These are phyloP conservation scores for Nicotiana attenuata DNA, from an alignment of 257 asterid species.

Conservation along the genomic window DNA sequence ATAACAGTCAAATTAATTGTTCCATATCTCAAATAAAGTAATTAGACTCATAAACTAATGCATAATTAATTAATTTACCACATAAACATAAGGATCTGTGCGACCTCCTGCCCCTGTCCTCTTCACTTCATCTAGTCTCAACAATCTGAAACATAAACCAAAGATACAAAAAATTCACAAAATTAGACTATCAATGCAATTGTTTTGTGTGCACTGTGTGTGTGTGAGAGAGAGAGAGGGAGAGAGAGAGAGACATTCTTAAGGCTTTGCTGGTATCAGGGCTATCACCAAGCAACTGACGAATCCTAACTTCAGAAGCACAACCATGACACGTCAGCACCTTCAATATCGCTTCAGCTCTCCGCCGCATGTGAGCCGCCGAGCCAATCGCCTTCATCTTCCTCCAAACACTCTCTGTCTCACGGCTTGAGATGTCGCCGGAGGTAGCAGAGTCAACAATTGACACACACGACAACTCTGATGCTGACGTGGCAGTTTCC, in stretches of 20 bases:
- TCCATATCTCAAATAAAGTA: neutral
- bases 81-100: conserved; percentile 70
- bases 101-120: conserved; percentile 93
- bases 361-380: conserved; percentile 53
- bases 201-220: neutral
- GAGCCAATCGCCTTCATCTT: conserved; percentile 38
- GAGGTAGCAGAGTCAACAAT: conserved; percentile 25
- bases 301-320: conserved; percentile 83
- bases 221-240: neutral
- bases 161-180: conserved; percentile 8
- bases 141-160: conserved; percentile 45
- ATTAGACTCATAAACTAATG: neutral
- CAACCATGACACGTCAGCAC: conserved; percentile 55
- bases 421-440: conserved; percentile 27
- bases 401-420: neutral
- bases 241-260: conserved; percentile 36
- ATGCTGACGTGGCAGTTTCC: conserved; percentile 28
- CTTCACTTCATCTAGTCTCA: conserved; percentile 64
- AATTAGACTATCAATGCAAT: neutral
- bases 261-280: conserved; percentile 99
- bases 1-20: too few relatives aligned
- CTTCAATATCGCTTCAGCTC: conserved; percentile 64
- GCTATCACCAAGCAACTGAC: conserved; percentile 85
- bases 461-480: conserved; percentile 47
- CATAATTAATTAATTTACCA: conserved; percentile 34